Evolutionary conservation across 345 rosid species (phyloP).

Genomic region (Eucalyptus lansdowneana): DNA sequence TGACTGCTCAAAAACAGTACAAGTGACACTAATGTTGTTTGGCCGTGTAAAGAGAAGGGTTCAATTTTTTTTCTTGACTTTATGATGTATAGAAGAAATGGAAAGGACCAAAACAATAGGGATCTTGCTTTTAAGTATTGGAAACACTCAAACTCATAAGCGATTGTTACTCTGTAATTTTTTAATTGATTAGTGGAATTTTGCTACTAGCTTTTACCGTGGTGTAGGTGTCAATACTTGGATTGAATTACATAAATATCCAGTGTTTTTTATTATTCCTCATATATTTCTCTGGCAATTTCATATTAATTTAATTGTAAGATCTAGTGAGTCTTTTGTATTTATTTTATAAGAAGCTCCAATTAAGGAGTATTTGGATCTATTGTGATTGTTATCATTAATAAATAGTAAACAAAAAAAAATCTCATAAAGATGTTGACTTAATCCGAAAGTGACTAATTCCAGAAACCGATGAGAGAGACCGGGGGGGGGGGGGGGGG

Average conservation of each 20-base stretch:
- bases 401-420: no score
- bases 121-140: not conserved
- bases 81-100: not conserved
- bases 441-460: not conserved
- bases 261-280: not conserved
- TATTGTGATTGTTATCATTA: no score
- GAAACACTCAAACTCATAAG: not conserved
- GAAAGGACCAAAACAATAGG: no score
- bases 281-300: not conserved
- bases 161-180: not conserved
- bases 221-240: not conserved
- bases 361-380: not conserved
- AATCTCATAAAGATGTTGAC: not conserved
- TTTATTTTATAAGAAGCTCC: not conserved
- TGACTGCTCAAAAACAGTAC: not conserved
- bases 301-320: not conserved
- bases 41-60: not conserved
- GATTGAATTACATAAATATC: not conserved
- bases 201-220: accelerated
- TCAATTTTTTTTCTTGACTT: not conserved
- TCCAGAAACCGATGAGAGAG: not conserved
- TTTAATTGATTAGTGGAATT: not conserved
- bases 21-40: not conserved
- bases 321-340: not conserved
- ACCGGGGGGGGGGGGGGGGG: accelerated